Evolutionary conservation across 1,284 basidiomycete species (phyloP).

Genomic region (Gomphus bonarii): DNA sequence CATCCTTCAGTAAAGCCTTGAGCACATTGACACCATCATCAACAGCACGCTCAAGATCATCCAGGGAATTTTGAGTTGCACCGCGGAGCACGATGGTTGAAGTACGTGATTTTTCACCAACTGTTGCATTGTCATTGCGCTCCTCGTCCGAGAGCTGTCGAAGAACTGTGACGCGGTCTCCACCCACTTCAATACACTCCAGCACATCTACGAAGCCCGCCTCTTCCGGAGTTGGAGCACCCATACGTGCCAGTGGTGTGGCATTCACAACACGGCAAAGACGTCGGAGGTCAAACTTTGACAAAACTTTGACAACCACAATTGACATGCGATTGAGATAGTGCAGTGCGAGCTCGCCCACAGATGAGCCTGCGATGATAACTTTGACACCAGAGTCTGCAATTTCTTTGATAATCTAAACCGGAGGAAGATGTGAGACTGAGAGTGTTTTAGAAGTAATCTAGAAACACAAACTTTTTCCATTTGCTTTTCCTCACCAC

Average conservation of each 20-base stretch:
- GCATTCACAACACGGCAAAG: conserved; percentile 94
- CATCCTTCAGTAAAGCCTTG: conserved; percentile 87
- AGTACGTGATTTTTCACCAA: conserved; percentile 67
- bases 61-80: conserved; percentile 89
- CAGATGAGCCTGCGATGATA: conserved; percentile 84
- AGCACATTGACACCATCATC: conserved; percentile 98
- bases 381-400: conserved; percentile 92
- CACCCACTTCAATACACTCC: conserved; percentile 94
- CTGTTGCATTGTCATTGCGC: conserved; percentile 34
- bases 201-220: conserved; percentile 91
- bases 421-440: background rate
- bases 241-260: conserved; percentile 90
- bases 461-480: conserved; percentile 57
- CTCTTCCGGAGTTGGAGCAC: conserved; percentile 94
- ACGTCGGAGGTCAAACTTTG: conserved; percentile 95
- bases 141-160: conserved; percentile 70
- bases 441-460: background rate
- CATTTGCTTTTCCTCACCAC: conserved; percentile 91
- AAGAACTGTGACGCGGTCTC: conserved; percentile 95
- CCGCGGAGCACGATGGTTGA: conserved; percentile 96
- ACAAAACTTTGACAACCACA: conserved; percentile 93
- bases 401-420: conserved; percentile 94
- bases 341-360: conserved; percentile 95
- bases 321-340: conserved; percentile 94
- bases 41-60: conserved; percentile 92